Percentiles rank a stretch among this genome's conserved stretches.
phyloP scores from a whole-genome alignment of 345 rosid species.

The Gossypium anomalum region DNA sequence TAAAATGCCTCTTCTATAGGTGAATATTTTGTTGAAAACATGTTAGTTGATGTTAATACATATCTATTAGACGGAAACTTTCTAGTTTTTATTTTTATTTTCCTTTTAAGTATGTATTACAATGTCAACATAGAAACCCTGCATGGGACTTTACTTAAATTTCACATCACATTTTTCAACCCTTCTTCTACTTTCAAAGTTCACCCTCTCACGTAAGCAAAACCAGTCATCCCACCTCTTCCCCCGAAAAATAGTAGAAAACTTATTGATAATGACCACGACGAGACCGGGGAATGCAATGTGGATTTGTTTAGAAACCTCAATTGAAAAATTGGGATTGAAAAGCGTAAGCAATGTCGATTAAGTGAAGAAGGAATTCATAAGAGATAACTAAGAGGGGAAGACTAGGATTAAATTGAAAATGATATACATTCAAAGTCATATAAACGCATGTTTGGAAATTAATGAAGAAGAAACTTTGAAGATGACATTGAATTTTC shows the following conservation, averaged over 20 bases:
- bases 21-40: no score
- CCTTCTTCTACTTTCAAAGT: not conserved
- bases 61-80: not conserved
- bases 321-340: not conserved
- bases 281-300: not conserved
- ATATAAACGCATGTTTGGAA: not conserved
- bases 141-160: not conserved
- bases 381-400: no score
- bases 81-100: not conserved
- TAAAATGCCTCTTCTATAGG: no score
- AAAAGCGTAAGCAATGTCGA: not conserved
- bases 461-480: not conserved
- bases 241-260: not conserved
- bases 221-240: not conserved
- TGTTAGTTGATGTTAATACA: no score
- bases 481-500: not conserved
- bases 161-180: not conserved
- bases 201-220: not conserved
- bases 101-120: not conserved
- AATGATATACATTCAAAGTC: not conserved
- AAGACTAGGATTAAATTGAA: no score
- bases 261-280: not conserved
- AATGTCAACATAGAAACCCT: not conserved
- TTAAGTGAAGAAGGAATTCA: no score
- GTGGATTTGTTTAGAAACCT: not conserved